phyloP scores from a whole-genome alignment of 2,329 filamentous ascomycete species.

The Whalleya microplaca region DNA sequence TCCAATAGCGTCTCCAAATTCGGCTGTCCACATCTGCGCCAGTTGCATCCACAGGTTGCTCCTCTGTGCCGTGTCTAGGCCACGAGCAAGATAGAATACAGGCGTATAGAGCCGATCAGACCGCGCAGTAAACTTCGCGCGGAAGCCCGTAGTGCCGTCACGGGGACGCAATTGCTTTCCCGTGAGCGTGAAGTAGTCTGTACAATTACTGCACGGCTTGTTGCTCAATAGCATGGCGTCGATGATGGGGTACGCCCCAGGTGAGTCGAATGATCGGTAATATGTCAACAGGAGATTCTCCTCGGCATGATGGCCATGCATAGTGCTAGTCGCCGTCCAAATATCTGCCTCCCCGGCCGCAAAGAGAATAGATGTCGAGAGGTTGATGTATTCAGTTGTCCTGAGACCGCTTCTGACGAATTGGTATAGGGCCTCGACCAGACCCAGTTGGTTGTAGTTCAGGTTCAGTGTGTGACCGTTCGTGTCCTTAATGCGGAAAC shows the following conservation, averaged over 20 bases:
- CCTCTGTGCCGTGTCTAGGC: slow-evolving; percentile 25
- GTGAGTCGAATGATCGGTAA: slow-evolving; percentile 36
- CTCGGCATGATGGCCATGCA: slow-evolving; percentile 29
- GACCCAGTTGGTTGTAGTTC: slow-evolving; percentile 28
- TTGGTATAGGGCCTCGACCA: slow-evolving; percentile 31
- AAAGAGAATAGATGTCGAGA: slow-evolving; percentile 35
- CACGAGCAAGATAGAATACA: slow-evolving; percentile 35
- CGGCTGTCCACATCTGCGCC: slow-evolving; percentile 31
- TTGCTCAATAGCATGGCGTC: slow-evolving; percentile 34
- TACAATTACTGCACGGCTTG: slow-evolving; percentile 36
- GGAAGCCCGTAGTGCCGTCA: slow-evolving; percentile 28
- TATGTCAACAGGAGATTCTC: slow-evolving; percentile 37
- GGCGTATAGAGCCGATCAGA: slow-evolving; percentile 36
- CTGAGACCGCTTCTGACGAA: slow-evolving; percentile 31
- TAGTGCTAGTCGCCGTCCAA: slow-evolving; percentile 29
- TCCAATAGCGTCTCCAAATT: slow-evolving; percentile 20
- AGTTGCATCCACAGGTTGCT: slow-evolving; percentile 32
- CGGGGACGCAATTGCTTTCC: slow-evolving; percentile 32
- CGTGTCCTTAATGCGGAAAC: slow-evolving; percentile 35
- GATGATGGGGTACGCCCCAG: slow-evolving; percentile 36
- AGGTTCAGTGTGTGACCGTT: slow-evolving; percentile 29
- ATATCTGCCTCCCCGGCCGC: slow-evolving; percentile 34
- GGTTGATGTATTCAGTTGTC: slow-evolving; percentile 27
- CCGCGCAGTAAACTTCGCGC: slow-evolving; percentile 37
- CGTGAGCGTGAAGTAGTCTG: slow-evolving; percentile 32